phyloP scores from a whole-genome alignment of 331 rosid species.

The Malus hybrid region DNA sequence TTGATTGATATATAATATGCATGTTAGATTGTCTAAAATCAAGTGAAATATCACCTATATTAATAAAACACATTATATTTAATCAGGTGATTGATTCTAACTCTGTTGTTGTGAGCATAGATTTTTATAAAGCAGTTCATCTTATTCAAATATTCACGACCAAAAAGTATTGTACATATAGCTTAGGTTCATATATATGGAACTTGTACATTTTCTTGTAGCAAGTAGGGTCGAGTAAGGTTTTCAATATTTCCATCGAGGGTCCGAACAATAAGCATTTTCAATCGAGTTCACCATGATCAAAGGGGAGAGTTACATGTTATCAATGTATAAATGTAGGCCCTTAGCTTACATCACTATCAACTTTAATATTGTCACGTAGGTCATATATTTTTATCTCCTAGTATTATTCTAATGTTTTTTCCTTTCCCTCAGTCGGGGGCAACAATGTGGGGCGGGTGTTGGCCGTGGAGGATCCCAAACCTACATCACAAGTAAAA shows the following conservation, averaged over 20 bases:
- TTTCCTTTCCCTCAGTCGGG: not conserved
- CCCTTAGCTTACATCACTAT: not conserved
- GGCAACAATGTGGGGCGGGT: not conserved
- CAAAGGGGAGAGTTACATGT: not conserved
- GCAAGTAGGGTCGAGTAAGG: not conserved
- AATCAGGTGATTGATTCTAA: too few relatives aligned
- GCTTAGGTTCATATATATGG: too few relatives aligned
- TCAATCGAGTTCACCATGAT: not conserved
- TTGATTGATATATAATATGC: not conserved
- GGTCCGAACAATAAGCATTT: not conserved
- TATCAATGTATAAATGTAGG: not conserved
- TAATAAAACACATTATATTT: not conserved
- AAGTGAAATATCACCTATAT: not conserved
- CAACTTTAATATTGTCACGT: not conserved
- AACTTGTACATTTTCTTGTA: not conserved
- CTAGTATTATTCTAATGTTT: not conserved
- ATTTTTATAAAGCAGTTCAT: not conserved
- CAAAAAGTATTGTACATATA: not conserved
- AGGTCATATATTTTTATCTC: not conserved
- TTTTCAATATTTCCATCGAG: not conserved
- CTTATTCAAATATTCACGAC: not conserved
- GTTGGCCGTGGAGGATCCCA: too few relatives aligned
- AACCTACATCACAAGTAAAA: too few relatives aligned
- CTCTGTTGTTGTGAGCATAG: too few relatives aligned
- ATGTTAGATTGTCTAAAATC: not conserved